phyloP scores from a whole-genome alignment of 75 land plant species.

The Pinus tabuliformis region DNA sequence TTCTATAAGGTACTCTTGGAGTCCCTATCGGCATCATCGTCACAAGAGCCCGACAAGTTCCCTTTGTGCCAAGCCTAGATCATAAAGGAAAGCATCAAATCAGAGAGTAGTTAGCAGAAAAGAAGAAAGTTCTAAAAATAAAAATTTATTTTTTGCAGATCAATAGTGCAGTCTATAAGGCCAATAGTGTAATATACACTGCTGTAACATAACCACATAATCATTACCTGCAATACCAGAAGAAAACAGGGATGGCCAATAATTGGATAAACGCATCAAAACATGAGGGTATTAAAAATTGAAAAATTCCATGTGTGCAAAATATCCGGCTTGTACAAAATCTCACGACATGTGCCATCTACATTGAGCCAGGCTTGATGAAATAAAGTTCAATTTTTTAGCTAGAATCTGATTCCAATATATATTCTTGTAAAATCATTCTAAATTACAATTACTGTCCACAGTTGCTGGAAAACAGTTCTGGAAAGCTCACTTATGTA shows the following conservation, averaged over 20 bases:
- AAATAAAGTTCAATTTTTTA: neutral
- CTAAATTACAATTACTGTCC: too few relatives aligned
- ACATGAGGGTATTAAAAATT: neutral
- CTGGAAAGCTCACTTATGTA: too few relatives aligned
- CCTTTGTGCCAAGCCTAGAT: constrained; percentile 31
- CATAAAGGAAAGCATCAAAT: neutral
- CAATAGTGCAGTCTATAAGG: neutral
- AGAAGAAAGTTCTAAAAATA: neutral
- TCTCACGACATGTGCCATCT: neutral
- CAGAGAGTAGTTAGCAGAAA: neutral
- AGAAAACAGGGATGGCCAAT: neutral
- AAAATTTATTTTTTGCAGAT: neutral
- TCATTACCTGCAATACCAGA: neutral
- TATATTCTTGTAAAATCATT: too few relatives aligned
- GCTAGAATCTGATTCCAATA: too few relatives aligned
- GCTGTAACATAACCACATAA: neutral
- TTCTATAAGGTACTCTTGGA: constrained; percentile 81
- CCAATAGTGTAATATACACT: neutral
- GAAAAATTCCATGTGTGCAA: neutral
- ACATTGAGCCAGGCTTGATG: neutral
- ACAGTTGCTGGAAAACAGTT: too few relatives aligned
- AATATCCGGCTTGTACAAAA: constrained; percentile 2
- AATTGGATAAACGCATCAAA: neutral
- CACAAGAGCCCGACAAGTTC: constrained; percentile 50
- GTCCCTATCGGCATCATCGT: constrained; percentile 94